Evolutionary conservation across 1,139 yeast genomes (phyloP).

Genomic region (Sugiyamaella castrensis): DNA sequence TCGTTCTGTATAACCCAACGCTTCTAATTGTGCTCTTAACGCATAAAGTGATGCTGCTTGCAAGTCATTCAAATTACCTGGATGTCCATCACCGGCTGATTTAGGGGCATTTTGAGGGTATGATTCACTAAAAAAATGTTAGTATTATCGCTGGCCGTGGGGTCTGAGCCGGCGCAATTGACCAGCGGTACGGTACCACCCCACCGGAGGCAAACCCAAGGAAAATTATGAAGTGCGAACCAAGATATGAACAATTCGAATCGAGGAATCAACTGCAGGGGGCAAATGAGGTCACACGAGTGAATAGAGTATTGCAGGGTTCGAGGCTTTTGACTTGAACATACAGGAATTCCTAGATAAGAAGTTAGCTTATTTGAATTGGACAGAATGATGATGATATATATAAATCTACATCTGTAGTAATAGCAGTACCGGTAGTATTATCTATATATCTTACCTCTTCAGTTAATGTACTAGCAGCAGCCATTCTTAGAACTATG

Average conservation of each 20-base stretch:
- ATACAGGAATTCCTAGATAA: conserved; percentile 13
- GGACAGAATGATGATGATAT: no score
- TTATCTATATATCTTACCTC: not conserved
- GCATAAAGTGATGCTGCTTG: conserved; percentile 61
- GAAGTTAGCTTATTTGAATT: not conserved
- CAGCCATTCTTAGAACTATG: no score
- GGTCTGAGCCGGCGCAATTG: no score
- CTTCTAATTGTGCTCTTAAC: conserved; percentile 56
- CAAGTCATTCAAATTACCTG: conserved; percentile 71
- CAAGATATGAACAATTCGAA: no score
- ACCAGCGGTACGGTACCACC: no score
- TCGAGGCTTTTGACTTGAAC: not conserved
- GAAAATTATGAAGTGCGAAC: no score
- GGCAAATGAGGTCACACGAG: no score
- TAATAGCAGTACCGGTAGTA: not conserved
- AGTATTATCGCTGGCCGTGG: not conserved
- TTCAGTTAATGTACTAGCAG: not conserved
- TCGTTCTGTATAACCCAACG: conserved; percentile 67
- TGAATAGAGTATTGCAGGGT: no score
- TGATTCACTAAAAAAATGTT: conserved; percentile 25
- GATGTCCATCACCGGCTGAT: conserved; percentile 68
- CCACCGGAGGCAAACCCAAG: no score
- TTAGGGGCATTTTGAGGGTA: conserved; percentile 71
- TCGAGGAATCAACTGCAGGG: no score
- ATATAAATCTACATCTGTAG: not conserved